These are phyloP conservation scores for Anthracocystis setariae DNA, from an alignment of 1,284 basidiomycete genomes.

Conservation along the genomic window DNA sequence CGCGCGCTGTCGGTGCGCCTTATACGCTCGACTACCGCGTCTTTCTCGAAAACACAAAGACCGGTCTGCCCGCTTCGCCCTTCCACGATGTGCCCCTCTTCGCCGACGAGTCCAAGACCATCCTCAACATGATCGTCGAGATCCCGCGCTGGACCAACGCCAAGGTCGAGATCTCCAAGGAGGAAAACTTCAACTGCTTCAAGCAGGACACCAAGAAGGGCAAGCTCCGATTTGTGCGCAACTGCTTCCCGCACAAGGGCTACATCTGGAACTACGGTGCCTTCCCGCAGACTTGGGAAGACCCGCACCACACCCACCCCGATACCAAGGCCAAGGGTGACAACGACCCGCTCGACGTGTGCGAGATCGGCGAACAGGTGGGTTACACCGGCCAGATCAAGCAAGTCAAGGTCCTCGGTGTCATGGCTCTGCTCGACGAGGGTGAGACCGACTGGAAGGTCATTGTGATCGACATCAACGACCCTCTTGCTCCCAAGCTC, in stretches of 20 bases:
- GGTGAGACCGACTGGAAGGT: constrained; percentile 67
- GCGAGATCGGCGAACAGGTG: constrained; percentile 99
- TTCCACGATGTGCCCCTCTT: constrained; percentile 68
- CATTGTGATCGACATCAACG: constrained; percentile 89
- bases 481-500: constrained; percentile 93
- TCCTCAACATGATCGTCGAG: constrained; percentile 77
- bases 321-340: constrained; percentile 99
- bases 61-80: constrained; percentile 62
- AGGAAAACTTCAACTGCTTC: constrained; percentile 98
- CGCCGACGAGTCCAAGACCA: constrained; percentile 69
- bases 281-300: constrained; percentile 99
- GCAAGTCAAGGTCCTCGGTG: constrained; percentile 99
- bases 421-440: constrained; percentile 84
- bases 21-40: constrained; percentile 97
- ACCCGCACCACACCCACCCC: constrained; percentile 84
- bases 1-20: constrained; percentile 83
- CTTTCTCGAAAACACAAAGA: constrained; percentile 76
- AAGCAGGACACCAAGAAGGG: constrained; percentile 97
- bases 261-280: constrained; percentile 74
- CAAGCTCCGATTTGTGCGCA: constrained; percentile 95
- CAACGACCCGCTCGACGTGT: constrained; percentile 99
- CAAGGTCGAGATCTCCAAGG: constrained; percentile 98
- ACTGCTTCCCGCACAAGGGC: constrained; percentile 99
- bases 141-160: constrained; percentile 98
- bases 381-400: constrained; percentile 98